These are phyloP conservation scores for Pseudozyma thailandica DNA, from an alignment of 1,284 basidiomycete species.

Conservation along the genomic window DNA sequence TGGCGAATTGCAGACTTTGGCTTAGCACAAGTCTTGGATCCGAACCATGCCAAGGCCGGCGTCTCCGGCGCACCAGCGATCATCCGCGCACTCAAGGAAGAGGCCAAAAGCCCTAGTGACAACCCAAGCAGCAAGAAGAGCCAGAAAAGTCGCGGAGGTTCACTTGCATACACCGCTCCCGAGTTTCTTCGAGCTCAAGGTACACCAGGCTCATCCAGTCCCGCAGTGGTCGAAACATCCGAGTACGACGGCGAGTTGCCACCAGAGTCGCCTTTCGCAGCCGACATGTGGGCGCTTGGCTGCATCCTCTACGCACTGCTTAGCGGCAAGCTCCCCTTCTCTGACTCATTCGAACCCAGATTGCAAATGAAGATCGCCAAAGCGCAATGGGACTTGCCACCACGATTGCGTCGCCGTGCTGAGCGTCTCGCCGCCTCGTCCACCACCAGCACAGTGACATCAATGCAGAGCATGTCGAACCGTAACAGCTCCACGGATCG, in stretches of 20 bases:
- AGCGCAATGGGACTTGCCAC: conserved; percentile 58
- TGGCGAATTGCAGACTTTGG: conserved; percentile 80
- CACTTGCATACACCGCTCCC: conserved; percentile 57
- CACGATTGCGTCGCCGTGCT: conserved; percentile 45
- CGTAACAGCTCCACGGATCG: conserved; percentile 21
- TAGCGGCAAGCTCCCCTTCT: conserved; percentile 56
- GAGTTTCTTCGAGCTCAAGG: conserved; percentile 50
- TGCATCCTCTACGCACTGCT: conserved; percentile 61
- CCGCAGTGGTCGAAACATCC: conserved; percentile 10
- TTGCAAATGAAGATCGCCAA: conserved; percentile 61
- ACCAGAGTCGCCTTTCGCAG: conserved; percentile 51
- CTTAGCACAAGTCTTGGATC: conserved; percentile 71
- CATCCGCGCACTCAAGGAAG: conserved; percentile 42
- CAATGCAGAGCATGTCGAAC: conserved; percentile 19
- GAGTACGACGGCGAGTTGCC: conserved; percentile 12
- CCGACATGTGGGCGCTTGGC: conserved; percentile 63
- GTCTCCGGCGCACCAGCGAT: conserved; percentile 19
- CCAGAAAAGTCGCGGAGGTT: conserved; percentile 41
- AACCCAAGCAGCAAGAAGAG: conserved; percentile 7
- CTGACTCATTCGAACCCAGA: conserved; percentile 59
- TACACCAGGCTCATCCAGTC: conserved; percentile 22
- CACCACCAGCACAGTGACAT: conserved; percentile 25
- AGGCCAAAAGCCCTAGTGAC: conserved; percentile 10
- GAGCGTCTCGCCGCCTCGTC: conserved; percentile 30
- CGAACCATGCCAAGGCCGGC: conserved; percentile 8